A percentile compares a stretch with the other conserved stretches of the same genome.
These are phyloP conservation scores for Paramecium primaurelia DNA, from an alignment of 73 alveolate species.

Conservation along the genomic window DNA sequence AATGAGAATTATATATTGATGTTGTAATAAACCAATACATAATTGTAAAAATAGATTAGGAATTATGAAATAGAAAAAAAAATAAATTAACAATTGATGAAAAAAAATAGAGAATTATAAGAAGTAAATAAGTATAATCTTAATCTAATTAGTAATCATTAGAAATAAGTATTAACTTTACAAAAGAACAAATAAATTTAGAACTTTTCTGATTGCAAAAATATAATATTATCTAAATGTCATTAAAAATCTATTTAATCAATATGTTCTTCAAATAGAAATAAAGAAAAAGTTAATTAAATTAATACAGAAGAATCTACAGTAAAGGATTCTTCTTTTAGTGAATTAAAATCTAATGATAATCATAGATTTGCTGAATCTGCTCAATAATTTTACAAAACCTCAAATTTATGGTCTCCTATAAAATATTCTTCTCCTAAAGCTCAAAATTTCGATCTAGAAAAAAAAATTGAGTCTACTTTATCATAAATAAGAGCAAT, in stretches of 20 bases:
- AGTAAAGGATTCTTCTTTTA: background rate
- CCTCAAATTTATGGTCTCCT: background rate
- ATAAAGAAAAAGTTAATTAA: background rate
- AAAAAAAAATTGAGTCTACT: background rate
- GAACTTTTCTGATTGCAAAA: background rate
- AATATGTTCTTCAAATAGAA: background rate
- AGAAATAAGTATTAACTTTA: background rate
- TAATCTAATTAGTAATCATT: background rate
- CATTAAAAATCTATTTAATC: background rate
- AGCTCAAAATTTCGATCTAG: background rate
- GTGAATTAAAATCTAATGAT: background rate
- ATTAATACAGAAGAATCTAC: background rate
- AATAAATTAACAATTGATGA: background rate
- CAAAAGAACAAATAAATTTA: background rate
- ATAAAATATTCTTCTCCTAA: background rate
- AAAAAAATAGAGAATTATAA: background rate
- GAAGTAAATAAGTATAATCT: conserved; percentile 11
- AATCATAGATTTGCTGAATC: background rate
- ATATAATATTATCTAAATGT: background rate
- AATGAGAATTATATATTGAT: background rate
- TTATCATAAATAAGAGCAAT: background rate
- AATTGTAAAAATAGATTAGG: background rate
- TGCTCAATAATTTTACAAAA: background rate
- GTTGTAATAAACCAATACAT: background rate
- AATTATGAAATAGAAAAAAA: conserved; percentile 22